Evolutionary conservation across 441 rosid species (phyloP), one percentile per base, ranked within the genome.

Genomic region (Sinapis alba): DNA sequence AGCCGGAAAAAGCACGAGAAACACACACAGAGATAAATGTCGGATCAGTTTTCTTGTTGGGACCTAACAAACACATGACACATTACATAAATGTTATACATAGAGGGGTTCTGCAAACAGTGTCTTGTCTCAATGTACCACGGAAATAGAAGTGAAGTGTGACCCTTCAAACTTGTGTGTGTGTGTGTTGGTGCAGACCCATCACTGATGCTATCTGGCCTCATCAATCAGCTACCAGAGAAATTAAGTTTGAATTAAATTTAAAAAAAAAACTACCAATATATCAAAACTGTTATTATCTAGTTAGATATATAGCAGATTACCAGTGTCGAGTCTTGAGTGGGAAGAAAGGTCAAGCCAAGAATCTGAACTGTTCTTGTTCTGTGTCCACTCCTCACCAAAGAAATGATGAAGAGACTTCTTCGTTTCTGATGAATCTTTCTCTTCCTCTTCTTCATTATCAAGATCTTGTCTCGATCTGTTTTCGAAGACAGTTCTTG

Each of bases 331-430:
- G 57, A 78, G 75, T 75, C 89, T 80, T 78, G 93, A 76, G 75
- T 77, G 86, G 78, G 90, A 84, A 61, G 92, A 82, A 79, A 86
- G 88, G 81, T 80, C 86, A 59, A 83, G 85, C 84, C 88, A 83
- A 71, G 84, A 83, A 68, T 80, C 83, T 7, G 83, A 68, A 43
- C 27, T 71, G 64, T 43, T 73, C 70, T 78, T 73, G 76, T 73
- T 82, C 73, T 77, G 80, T 10, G 84, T 76, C 72, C 82, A 66
- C 68, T 79, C 79, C 11, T 83, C 86, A 64, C 83, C 88, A 10
- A 86, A 83, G 83, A 88, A 84, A 24, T 86, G 89, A 72, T 86
- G 89, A 36, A 86, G 75, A 62, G 87, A 86, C 74, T 84, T 88
- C 61, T 80, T 82, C 5, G 82, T 64, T 34, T 81, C 83, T 0